Percentiles rank a stretch among this genome's conserved stretches.
Conservation (phyloP, 2,329 filamentous ascomycete genomes). For the Ophiostoma australiae region DNA sequence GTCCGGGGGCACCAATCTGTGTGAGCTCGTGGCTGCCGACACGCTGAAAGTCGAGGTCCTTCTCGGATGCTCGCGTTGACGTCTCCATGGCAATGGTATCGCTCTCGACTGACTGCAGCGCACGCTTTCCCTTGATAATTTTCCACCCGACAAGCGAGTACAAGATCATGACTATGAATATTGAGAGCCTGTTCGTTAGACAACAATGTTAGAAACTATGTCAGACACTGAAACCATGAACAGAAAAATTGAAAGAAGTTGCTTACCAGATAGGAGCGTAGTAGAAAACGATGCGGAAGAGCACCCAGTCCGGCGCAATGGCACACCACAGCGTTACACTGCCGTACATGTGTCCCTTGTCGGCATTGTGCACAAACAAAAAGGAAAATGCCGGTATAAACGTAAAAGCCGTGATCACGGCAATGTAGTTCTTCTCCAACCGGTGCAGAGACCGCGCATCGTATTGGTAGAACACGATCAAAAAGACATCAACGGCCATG, state of each 20-base stretch:
- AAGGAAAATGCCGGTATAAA: slow-evolving; percentile 36
- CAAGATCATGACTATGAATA: slow-evolving; percentile 35
- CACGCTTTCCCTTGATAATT: slow-evolving; percentile 34
- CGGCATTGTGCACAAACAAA: slow-evolving; percentile 33
- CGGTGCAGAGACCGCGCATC: slow-evolving; percentile 33
- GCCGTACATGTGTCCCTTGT: slow-evolving; percentile 37
- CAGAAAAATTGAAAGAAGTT: not conserved
- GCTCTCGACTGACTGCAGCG: slow-evolving; percentile 32
- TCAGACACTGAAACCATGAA: not conserved
- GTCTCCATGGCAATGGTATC: slow-evolving; percentile 32
- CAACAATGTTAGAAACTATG: not conserved
- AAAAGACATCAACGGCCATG: slow-evolving; percentile 37
- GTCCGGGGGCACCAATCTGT: not conserved
- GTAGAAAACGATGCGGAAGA: slow-evolving; percentile 36
- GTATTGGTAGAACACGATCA: slow-evolving; percentile 37
- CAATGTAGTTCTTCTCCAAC: slow-evolving; percentile 35
- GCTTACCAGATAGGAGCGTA: slow-evolving; percentile 37
- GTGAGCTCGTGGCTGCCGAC: not conserved
- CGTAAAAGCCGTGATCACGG: slow-evolving; percentile 32
- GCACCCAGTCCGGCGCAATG: slow-evolving; percentile 36
- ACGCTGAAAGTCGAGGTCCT: slow-evolving; percentile 13
- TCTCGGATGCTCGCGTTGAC: slow-evolving; percentile 3
- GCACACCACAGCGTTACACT: slow-evolving; percentile 38
- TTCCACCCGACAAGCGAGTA: slow-evolving; percentile 42
- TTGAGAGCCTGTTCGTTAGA: slow-evolving; percentile 31